A percentile compares a stretch with the other conserved stretches of the same genome.
phyloP scores from a whole-genome alignment of 768 basidiomycete species.

The Phlebiopsis flavidoalba region DNA sequence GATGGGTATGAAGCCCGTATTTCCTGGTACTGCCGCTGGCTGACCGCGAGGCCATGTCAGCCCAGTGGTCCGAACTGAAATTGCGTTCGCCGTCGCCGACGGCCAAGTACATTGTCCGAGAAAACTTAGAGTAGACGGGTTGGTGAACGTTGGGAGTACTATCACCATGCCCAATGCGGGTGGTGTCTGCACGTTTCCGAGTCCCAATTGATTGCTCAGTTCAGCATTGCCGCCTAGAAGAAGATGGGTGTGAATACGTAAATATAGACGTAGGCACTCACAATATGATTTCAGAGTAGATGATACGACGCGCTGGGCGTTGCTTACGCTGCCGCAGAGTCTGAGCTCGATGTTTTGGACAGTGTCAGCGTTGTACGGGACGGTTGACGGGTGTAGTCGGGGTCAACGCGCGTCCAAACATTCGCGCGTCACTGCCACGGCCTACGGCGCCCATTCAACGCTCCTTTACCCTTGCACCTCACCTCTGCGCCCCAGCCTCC shows the following conservation, averaged over 20 bases:
- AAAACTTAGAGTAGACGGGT: too few species aligned
- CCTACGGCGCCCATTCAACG: slow-evolving; percentile 19
- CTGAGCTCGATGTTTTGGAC: background rate
- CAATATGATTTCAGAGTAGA: background rate
- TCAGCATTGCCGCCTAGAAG: background rate
- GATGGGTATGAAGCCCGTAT: background rate
- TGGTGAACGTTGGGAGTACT: too few species aligned
- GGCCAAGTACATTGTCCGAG: too few species aligned
- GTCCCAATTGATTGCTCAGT: background rate
- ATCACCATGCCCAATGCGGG: too few species aligned
- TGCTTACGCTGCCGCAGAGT: background rate
- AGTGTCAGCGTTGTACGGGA: background rate
- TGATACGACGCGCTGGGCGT: slow-evolving; percentile 4
- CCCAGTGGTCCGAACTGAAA: background rate
- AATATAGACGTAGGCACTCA: background rate
- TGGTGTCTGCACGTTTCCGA: background rate
- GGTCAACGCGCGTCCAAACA: slow-evolving; percentile 20
- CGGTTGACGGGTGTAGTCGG: slow-evolving; percentile 15
- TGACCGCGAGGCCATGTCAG: background rate
- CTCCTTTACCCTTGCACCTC: slow-evolving; percentile 21
- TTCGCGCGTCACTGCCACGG: slow-evolving; percentile 27
- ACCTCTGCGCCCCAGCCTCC: slow-evolving; percentile 9
- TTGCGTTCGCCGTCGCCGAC: background rate
- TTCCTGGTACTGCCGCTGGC: background rate
- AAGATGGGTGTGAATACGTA: background rate